phyloP scores from a whole-genome alignment of 1,284 basidiomycete genomes.

The Sphagnurus paluster region DNA sequence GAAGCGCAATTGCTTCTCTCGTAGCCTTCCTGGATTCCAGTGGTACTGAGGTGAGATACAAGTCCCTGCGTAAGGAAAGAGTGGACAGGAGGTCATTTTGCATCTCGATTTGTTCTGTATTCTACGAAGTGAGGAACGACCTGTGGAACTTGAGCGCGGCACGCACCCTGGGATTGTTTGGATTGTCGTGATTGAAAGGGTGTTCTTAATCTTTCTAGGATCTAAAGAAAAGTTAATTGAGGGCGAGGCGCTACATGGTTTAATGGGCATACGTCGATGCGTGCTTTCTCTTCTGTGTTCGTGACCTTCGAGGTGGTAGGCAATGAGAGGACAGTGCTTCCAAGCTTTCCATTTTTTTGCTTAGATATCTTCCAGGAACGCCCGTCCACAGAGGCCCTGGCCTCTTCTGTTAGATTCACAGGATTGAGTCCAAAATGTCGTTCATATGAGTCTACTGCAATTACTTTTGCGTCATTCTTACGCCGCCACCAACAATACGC shows the following conservation, averaged over 20 bases:
- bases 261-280: constrained; percentile 27
- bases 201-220: constrained; percentile 57
- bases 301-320: constrained; percentile 40
- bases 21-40: constrained; percentile 52
- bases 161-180: constrained; percentile 53
- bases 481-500: too few relatives aligned
- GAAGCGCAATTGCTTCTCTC: constrained; percentile 71
- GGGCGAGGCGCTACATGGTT: too few relatives aligned
- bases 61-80: constrained; percentile 70
- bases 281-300: constrained; percentile 22
- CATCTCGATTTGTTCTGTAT: constrained; percentile 50
- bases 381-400: constrained; percentile 49
- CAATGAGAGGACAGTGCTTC: constrained; percentile 50
- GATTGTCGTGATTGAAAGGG: constrained; percentile 55
- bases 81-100: constrained; percentile 67
- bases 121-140: background rate
- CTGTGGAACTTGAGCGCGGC: background rate
- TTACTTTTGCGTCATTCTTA: background rate
- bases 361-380: constrained; percentile 50
- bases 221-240: constrained; percentile 36
- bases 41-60: constrained; percentile 68
- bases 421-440: constrained; percentile 64
- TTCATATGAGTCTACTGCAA: constrained; percentile 55
- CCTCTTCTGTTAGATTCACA: constrained; percentile 43
- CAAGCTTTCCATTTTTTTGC: constrained; percentile 53